Conservation (phyloP, 768 basidiomycete species). For the Hortiboletus campestris region DNA sequence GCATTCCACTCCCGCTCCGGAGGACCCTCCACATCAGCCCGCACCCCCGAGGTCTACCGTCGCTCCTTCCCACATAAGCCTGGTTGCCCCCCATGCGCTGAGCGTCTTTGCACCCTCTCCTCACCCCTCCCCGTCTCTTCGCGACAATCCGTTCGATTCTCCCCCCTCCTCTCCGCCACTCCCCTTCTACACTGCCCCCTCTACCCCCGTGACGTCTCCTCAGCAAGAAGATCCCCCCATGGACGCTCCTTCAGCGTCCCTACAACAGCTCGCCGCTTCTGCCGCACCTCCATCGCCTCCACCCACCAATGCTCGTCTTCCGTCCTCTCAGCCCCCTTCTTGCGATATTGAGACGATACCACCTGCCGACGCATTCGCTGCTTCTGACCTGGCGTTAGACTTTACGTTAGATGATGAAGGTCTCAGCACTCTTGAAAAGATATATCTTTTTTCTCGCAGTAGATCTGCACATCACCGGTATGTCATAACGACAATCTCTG, state of each 20-base stretch:
- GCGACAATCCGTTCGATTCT: slow-evolving; percentile 37
- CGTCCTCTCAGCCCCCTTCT: slow-evolving; percentile 25
- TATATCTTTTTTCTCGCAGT: slow-evolving; percentile 86
- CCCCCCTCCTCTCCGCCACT: slow-evolving; percentile 40
- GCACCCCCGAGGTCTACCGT: slow-evolving; percentile 12
- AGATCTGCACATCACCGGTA: slow-evolving; percentile 60
- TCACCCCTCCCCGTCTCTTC: slow-evolving; percentile 32
- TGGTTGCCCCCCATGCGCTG: slow-evolving; percentile 34
- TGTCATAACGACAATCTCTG: slow-evolving; percentile 4
- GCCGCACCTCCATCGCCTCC: slow-evolving; percentile 25
- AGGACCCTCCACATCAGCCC: slow-evolving; percentile 12
- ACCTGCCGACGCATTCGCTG: slow-evolving; percentile 24
- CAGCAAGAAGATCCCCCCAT: slow-evolving; percentile 37
- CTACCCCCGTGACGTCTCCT: slow-evolving; percentile 42
- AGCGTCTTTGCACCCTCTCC: slow-evolving; percentile 30
- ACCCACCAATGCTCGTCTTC: slow-evolving; percentile 19
- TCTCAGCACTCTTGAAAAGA: slow-evolving; percentile 83
- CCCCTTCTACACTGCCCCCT: slow-evolving; percentile 49
- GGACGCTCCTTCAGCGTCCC: slow-evolving; percentile 18
- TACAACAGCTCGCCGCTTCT: slow-evolving; percentile 19
- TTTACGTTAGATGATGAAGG: slow-evolving; percentile 71
- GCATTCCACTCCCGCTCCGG: slow-evolving; percentile 16
- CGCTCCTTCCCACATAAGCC: slow-evolving; percentile 36
- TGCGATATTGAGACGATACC: slow-evolving; percentile 28
- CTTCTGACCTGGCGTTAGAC: slow-evolving; percentile 35